Evolutionary conservation across 495 filamentous ascomycete genomes (phyloP).

Genomic region (Aspergillus affinis): DNA sequence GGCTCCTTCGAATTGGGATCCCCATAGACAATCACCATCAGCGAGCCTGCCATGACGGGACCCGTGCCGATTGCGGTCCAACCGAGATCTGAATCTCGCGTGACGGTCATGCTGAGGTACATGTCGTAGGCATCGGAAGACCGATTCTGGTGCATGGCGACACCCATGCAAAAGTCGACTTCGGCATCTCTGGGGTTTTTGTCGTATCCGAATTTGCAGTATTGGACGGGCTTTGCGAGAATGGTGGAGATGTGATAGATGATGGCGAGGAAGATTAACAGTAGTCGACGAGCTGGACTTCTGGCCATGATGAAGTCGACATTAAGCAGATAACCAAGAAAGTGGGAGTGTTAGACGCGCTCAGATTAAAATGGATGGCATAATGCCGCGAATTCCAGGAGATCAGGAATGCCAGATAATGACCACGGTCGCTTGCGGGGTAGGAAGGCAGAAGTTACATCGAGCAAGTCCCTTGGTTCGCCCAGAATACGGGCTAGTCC

Average conservation of each 20-base stretch:
- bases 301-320: not conserved
- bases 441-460: not conserved
- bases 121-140: conserved; percentile 11
- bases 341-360: not conserved
- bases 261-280: not conserved
- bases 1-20: conserved; percentile 9
- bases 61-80: conserved; percentile 15
- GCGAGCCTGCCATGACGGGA: conserved; percentile 12
- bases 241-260: not conserved
- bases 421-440: not conserved
- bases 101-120: conserved; percentile 12
- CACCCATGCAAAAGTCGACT: conserved; percentile 14
- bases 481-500: not conserved
- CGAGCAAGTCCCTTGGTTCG: not conserved
- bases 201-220: conserved; percentile 14
- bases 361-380: not conserved
- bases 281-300: not conserved
- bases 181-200: not conserved
- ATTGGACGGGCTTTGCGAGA: conserved; percentile 10
- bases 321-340: not conserved
- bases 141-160: conserved; percentile 10
- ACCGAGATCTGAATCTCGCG: conserved; percentile 9
- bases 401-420: not conserved
- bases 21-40: conserved; percentile 15
- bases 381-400: no score